Evolutionary conservation across 805 yeast species (phyloP).

Genomic region (Komagataella pastoris): DNA sequence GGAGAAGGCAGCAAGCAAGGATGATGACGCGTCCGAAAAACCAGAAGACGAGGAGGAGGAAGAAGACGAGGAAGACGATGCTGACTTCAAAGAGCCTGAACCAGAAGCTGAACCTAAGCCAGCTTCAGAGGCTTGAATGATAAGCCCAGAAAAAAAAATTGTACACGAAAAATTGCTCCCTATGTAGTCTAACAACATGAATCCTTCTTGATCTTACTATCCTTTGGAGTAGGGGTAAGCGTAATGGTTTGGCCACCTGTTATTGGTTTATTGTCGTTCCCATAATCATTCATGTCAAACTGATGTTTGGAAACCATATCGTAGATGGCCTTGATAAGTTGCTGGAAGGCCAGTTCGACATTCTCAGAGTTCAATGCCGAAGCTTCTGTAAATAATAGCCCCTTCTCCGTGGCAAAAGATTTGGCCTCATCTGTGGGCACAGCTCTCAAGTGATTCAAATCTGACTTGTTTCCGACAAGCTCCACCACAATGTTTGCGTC

Average conservation of each 20-base stretch:
- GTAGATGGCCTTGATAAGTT: constrained; percentile 82
- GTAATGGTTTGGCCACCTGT: constrained; percentile 81
- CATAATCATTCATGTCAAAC: constrained; percentile 70
- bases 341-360: constrained; percentile 90
- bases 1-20: constrained; percentile 21
- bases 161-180: not conserved
- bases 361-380: constrained; percentile 90
- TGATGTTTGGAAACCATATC: constrained; percentile 92
- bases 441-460: constrained; percentile 84
- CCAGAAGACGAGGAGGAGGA: constrained; percentile 31
- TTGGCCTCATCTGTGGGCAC: constrained; percentile 97
- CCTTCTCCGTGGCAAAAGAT: constrained; percentile 87
- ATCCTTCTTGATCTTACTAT: constrained; percentile 44
- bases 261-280: constrained; percentile 11
- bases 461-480: constrained; percentile 84
- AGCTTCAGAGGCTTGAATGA: not conserved
- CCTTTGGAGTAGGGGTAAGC: constrained; percentile 87
- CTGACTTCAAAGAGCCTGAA: not conserved
- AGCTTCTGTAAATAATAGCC: constrained; percentile 87
- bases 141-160: not conserved
- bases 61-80: constrained; percentile 28
- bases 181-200: constrained; percentile 42
- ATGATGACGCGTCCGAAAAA: constrained; percentile 15
- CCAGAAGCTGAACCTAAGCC: not conserved
- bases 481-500: constrained; percentile 93